phyloP scores from a whole-genome alignment of 495 filamentous ascomycete species.

The Aspergillus homomorphus region DNA sequence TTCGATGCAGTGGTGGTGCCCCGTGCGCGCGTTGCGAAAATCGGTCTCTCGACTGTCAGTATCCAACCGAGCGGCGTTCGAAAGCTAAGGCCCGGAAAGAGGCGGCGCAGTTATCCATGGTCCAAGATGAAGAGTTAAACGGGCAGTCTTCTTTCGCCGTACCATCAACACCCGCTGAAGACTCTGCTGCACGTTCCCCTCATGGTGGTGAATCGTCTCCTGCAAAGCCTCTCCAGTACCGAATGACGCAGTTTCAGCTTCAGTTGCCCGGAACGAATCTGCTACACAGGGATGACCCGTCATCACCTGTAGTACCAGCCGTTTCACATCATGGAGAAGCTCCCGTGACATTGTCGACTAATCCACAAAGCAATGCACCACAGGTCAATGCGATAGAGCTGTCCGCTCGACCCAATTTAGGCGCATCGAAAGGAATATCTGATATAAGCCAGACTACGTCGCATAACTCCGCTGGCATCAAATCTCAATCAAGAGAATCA shows the following conservation, averaged over 20 bases:
- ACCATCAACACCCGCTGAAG: background rate
- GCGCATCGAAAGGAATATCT: constrained; percentile 3
- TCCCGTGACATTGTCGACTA: background rate
- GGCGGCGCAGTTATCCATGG: constrained; percentile 8
- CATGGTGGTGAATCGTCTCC: constrained; percentile 1
- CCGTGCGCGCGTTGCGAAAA: constrained; percentile 53
- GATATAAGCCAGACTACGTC: constrained; percentile 10
- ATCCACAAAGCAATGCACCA: background rate
- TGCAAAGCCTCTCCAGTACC: constrained; percentile 14
- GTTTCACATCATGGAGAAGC: background rate
- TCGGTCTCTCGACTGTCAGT: constrained; percentile 50
- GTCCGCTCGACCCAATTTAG: background rate
- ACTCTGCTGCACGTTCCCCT: background rate
- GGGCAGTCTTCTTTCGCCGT: constrained; percentile 11
- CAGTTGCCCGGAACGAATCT: constrained; percentile 14
- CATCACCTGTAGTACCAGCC: constrained; percentile 11
- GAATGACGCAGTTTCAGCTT: constrained; percentile 26
- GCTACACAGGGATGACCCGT: background rate
- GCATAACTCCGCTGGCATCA: constrained; percentile 10
- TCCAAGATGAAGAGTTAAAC: constrained; percentile 17
- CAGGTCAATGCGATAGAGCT: background rate
- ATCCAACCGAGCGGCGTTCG: constrained; percentile 45
- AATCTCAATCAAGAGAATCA: constrained; percentile 12
- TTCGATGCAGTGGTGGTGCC: constrained; percentile 53
- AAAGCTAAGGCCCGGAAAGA: constrained; percentile 32